A percentile compares a stretch with the other conserved stretches of the same genome.
Evolutionary conservation across 1,139 yeast genomes (phyloP).

Genomic region (Yamadazyma atlantica): DNA sequence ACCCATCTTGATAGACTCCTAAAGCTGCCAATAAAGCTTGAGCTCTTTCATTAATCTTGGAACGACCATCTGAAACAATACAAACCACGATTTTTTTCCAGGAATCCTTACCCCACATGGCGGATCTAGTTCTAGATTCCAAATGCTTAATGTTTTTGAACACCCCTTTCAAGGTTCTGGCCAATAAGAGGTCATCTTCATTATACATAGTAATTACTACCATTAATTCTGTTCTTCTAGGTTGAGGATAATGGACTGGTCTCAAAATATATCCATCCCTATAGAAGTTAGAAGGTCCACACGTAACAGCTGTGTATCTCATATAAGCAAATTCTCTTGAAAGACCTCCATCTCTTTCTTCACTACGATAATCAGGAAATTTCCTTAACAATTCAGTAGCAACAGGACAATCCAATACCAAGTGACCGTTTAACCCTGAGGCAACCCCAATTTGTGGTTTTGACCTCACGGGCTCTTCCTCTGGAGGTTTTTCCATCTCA

Average conservation of each 20-base stretch:
- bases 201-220: conserved; percentile 50
- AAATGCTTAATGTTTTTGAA: conserved; percentile 49
- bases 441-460: conserved; percentile 41
- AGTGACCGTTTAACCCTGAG: conserved; percentile 46
- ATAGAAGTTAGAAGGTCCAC: conserved; percentile 50
- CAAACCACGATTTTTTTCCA: conserved; percentile 53
- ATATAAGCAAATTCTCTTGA: conserved; percentile 48
- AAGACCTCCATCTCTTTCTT: conserved; percentile 40
- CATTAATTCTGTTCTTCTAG: conserved; percentile 48
- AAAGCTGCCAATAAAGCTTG: conserved; percentile 49
- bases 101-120: conserved; percentile 49
- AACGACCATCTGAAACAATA: conserved; percentile 48
- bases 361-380: conserved; percentile 40
- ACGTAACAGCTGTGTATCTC: conserved; percentile 52
- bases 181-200: conserved; percentile 48
- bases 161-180: conserved; percentile 48
- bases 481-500: conserved; percentile 31
- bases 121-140: conserved; percentile 42
- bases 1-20: conserved; percentile 51
- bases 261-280: conserved; percentile 46
- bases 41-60: conserved; percentile 48
- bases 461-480: conserved; percentile 35
- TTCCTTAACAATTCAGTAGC: conserved; percentile 46
- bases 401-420: conserved; percentile 52
- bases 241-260: conserved; percentile 47